Conservation (phyloP, 331 rosid genomes). For the Malus hybrid region DNA sequence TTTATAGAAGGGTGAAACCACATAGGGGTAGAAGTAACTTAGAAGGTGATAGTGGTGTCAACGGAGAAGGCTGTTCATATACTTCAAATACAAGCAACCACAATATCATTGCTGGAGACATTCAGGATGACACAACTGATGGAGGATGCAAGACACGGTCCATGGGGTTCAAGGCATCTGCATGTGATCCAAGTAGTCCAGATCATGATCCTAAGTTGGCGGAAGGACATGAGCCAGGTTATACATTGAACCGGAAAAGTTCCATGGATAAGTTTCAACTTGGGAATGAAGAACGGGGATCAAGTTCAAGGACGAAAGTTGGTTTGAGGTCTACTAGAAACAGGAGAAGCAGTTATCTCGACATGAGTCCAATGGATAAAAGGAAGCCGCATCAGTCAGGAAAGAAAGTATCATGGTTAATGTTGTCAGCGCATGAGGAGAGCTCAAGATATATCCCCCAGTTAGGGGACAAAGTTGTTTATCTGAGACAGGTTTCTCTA, state of each 20-base stretch:
- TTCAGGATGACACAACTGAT: slow-evolving; percentile 36
- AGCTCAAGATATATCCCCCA: slow-evolving; percentile 95
- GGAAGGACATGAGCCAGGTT: slow-evolving; percentile 42
- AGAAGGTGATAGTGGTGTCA: slow-evolving; percentile 39
- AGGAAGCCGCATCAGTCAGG: slow-evolving; percentile 50
- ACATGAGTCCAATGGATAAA: slow-evolving; percentile 50
- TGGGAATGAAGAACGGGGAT: slow-evolving; percentile 52
- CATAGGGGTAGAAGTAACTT: slow-evolving; percentile 42
- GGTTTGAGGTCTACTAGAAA: slow-evolving; percentile 86
- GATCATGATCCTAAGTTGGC: slow-evolving; percentile 29
- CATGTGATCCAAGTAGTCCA: slow-evolving; percentile 30
- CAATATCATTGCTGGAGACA: slow-evolving; percentile 35
- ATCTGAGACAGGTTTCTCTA: slow-evolving; percentile 76
- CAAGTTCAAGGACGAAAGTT: slow-evolving; percentile 62
- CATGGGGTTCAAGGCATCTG: slow-evolving; percentile 36
- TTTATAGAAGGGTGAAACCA: slow-evolving; percentile 68
- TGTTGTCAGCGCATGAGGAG: slow-evolving; percentile 76
- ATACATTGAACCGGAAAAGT: slow-evolving; percentile 30
- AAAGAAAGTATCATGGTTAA: slow-evolving; percentile 74
- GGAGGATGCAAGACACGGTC: slow-evolving; percentile 39
- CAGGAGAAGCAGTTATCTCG: slow-evolving; percentile 55
- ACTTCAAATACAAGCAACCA: slow-evolving; percentile 46
- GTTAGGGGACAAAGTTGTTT: slow-evolving; percentile 84
- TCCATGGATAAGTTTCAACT: slow-evolving; percentile 34
- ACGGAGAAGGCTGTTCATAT: slow-evolving; percentile 55